phyloP scores from a whole-genome alignment of 805 yeast genomes.

The Yarrowia bubula region DNA sequence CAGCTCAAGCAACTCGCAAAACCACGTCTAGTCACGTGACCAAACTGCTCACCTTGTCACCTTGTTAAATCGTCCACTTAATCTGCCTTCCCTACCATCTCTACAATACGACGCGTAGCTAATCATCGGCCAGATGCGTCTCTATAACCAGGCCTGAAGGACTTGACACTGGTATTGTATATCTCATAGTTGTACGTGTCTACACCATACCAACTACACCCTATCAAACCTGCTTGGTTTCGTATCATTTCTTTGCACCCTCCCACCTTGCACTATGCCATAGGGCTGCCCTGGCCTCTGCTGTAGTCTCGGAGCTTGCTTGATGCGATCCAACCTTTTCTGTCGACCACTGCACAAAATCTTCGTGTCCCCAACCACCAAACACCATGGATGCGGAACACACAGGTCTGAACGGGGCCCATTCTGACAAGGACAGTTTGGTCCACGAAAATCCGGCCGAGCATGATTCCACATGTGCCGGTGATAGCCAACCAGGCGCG shows the following conservation, averaged over 20 bases:
- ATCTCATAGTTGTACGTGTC: not conserved
- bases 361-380: constrained; percentile 26
- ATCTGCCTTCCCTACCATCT: too few relatives aligned
- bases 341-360: constrained; percentile 23
- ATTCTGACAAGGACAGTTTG: not conserved
- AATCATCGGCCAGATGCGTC: not conserved
- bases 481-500: not conserved
- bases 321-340: constrained; percentile 27
- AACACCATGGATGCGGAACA: constrained; percentile 19
- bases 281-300: constrained; percentile 13
- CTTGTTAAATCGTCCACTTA: too few relatives aligned
- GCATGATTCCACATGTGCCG: not conserved
- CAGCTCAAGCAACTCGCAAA: too few relatives aligned
- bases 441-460: not conserved
- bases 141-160: not conserved
- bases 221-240: too few relatives aligned
- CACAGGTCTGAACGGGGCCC: constrained; percentile 13
- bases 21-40: too few relatives aligned
- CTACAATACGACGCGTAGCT: constrained; percentile 15
- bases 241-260: too few relatives aligned
- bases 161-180: not conserved
- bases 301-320: constrained; percentile 25
- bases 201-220: not conserved
- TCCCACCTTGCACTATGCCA: constrained; percentile 1
- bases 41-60: not conserved